Percentiles rank a stretch among this genome's conserved stretches.
phyloP scores from a whole-genome alignment of 352 stramenopile species.

The Globisporangium paddicum region DNA sequence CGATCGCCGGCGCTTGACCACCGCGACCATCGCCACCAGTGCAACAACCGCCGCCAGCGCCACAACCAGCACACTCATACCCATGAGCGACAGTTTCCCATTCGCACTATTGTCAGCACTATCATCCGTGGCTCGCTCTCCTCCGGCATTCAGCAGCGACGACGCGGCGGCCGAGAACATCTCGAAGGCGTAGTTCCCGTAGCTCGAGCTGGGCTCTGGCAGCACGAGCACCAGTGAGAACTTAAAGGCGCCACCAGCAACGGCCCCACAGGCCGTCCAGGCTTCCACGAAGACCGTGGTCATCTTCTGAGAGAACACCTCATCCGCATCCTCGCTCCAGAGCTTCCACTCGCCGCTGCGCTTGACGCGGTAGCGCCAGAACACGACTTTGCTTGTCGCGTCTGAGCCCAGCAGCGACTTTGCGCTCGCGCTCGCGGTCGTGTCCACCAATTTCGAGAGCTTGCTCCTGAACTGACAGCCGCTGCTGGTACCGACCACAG shows the following conservation, averaged over 20 bases:
- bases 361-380: constrained; percentile 57
- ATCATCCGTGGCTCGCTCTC: constrained; percentile 15
- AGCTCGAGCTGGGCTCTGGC: constrained; percentile 13
- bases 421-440: constrained; percentile 20
- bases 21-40: constrained; percentile 38
- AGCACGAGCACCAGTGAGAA: constrained; percentile 64
- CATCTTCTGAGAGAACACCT: constrained; percentile 20
- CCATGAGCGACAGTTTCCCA: background rate
- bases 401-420: constrained; percentile 9
- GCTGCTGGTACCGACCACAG: constrained; percentile 21
- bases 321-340: constrained; percentile 27
- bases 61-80: background rate
- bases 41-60: constrained; percentile 25
- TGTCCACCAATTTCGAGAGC: constrained; percentile 34
- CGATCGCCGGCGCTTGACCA: constrained; percentile 17
- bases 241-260: constrained; percentile 14
- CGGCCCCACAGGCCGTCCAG: constrained; percentile 49
- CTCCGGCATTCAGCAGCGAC: background rate
- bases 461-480: constrained; percentile 29
- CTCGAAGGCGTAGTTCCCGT: background rate
- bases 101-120: constrained; percentile 15
- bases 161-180: constrained; percentile 5
- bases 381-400: constrained; percentile 35
- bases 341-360: constrained; percentile 34
- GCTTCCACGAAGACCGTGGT: constrained; percentile 49